phyloP scores from a whole-genome alignment of 495 filamentous ascomycete species.

The Penicillium argentinense region DNA sequence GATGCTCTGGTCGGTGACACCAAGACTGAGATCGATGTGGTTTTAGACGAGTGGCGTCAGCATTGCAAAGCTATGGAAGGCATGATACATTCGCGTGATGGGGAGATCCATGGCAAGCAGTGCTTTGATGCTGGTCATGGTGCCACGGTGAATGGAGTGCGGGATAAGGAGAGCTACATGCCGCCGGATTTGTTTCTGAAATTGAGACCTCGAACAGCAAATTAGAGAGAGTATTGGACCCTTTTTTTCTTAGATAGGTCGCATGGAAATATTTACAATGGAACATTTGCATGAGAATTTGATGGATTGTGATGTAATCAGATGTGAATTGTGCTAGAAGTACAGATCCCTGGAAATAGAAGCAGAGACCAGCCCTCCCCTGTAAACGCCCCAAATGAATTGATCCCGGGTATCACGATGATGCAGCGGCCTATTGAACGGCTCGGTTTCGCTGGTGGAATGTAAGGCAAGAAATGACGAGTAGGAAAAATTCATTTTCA shows the following conservation, averaged over 20 bases:
- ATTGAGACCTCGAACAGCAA: constrained; percentile 11
- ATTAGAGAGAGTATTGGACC: too few relatives aligned
- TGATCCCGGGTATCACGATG: constrained; percentile 25
- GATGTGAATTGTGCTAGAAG: neutral
- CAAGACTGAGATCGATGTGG: constrained; percentile 60
- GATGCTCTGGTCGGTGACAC: constrained; percentile 71
- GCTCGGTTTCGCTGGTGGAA: constrained; percentile 5
- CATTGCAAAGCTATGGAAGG: constrained; percentile 24
- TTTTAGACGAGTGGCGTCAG: constrained; percentile 63
- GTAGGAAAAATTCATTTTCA: too few relatives aligned
- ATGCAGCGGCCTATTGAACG: constrained; percentile 12
- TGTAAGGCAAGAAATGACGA: neutral
- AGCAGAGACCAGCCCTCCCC: neutral
- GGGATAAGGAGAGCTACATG: constrained; percentile 15
- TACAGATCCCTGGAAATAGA: neutral
- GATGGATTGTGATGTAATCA: too few relatives aligned
- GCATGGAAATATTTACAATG: too few relatives aligned
- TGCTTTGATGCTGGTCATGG: constrained; percentile 12
- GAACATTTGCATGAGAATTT: too few relatives aligned
- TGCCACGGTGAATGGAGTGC: constrained; percentile 4
- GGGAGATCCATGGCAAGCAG: constrained; percentile 9
- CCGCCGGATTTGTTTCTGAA: constrained; percentile 41
- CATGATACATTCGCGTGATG: constrained; percentile 1
- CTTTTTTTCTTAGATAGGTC: too few relatives aligned
- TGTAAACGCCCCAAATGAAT: constrained; percentile 18